phyloP scores from a whole-genome alignment of 768 basidiomycete genomes.

The Auricularia sp. region DNA sequence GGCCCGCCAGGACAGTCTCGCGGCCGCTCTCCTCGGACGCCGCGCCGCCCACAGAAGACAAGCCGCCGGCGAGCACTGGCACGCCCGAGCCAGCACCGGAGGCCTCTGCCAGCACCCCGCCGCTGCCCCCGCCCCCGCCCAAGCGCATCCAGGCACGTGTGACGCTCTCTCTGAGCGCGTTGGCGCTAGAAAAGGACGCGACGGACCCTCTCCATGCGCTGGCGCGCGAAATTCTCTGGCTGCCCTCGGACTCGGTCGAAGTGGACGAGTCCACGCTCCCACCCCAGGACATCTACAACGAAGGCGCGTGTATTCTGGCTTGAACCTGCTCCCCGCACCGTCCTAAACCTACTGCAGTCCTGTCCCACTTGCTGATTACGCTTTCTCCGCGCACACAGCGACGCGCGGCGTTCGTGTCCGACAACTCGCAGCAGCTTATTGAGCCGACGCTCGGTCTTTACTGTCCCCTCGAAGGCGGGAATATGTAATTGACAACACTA shows the following conservation, averaged over 20 bases:
- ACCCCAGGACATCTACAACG: background rate
- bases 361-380: constrained; percentile 65
- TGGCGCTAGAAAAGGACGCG: background rate
- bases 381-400: constrained; percentile 78
- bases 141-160: background rate
- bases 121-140: background rate
- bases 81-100: background rate
- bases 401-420: constrained; percentile 49
- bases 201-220: background rate
- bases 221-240: background rate
- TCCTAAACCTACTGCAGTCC: constrained; percentile 19
- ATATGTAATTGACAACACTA: constrained; percentile 68
- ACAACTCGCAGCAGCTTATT: constrained; percentile 35
- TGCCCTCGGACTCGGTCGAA: background rate
- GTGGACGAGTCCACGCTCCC: background rate
- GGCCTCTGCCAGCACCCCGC: background rate
- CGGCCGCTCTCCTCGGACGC: background rate
- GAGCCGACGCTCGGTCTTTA: constrained; percentile 83
- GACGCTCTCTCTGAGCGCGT: background rate
- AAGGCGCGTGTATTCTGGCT: background rate
- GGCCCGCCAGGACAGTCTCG: background rate
- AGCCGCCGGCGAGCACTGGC: background rate
- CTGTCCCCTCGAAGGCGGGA: constrained; percentile 87
- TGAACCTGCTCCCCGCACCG: background rate
- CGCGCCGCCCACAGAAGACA: background rate